Base-by-base conservation (phyloP, 345 rosid genomes). In the Brassica carinata region DNA sequence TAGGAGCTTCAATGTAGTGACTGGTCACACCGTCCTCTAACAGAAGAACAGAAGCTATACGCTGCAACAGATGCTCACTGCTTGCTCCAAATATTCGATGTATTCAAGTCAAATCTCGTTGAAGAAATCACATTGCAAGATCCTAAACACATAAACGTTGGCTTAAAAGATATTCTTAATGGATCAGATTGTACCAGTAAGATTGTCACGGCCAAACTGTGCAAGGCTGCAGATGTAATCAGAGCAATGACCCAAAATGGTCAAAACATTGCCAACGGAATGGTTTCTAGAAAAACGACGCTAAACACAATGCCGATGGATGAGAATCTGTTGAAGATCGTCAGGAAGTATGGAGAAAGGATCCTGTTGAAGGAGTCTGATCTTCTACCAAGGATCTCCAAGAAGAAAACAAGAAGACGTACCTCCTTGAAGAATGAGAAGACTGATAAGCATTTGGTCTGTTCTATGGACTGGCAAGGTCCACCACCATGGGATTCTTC, bases 1-100 rank as follows among this genome's bases (percentile, higher is more conserved):
- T 89, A 93, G 99, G 99, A 91, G 69, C 96, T 91, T 89, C 97
- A 93, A 87, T 95, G 98, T 87, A 95, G 99, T 89, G 96, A 95
- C 80, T 95, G 98, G 99, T 90, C 99, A 31, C 87, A 61, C 70
- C 97, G 93, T 80, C 98, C 99, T 88, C 96, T 93, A 85, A 87
- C 90, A 65, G 94, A 91, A 87, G 97, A 89, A 84, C 99, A 95
- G 86, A 93, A 88, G 81, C 76, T 76, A 55, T 93, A 93, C 83
- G 97, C 97, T 65, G 98, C 99, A 17, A 84, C 72, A 48, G 99
- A 95, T 90, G 97, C 97, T 6, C 92, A 88, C 77, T 92, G 98
- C 89, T 86, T 95, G 85, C 90, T 95, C 69, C 87, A 87, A 74
- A 82, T 95, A 83, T 95, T 87, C 82, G 83, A 77, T 71, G 82